Percentiles rank a stretch among this genome's conserved stretches.
phyloP scores from a whole-genome alignment of 108 stramenopile species.

The Cyclotella distinguenda region DNA sequence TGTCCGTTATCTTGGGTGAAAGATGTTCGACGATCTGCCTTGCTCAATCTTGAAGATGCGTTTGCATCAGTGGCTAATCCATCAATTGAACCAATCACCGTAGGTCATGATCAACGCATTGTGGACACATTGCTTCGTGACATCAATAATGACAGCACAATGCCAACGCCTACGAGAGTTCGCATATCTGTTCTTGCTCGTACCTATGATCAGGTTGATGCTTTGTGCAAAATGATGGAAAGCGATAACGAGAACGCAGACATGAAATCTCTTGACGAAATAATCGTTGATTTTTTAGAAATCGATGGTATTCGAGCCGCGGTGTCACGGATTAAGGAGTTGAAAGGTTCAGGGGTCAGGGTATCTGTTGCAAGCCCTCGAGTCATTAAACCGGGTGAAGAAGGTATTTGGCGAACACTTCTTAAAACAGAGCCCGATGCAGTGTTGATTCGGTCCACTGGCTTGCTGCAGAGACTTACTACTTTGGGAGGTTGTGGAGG shows the following conservation, averaged over 20 bases:
- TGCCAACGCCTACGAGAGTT: not conserved
- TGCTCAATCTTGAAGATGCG: constrained; percentile 38
- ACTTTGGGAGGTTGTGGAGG: constrained; percentile 48
- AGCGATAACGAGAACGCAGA: not conserved
- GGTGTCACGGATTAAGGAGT: constrained; percentile 46
- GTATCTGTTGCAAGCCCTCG: constrained; percentile 69
- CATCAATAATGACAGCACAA: constrained; percentile 1
- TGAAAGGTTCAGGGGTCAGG: constrained; percentile 12
- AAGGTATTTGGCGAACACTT: constrained; percentile 63
- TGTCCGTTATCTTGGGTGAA: constrained; percentile 66
- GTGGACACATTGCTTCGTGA: constrained; percentile 28
- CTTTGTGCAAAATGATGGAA: constrained; percentile 59
- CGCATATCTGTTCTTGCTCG: constrained; percentile 54
- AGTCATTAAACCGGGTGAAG: constrained; percentile 74
- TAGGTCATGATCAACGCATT: constrained; percentile 7
- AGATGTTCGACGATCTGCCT: constrained; percentile 55
- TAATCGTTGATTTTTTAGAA: constrained; percentile 80
- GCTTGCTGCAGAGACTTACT: constrained; percentile 56
- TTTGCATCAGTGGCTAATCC: not conserved
- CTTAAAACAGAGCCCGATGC: constrained; percentile 61
- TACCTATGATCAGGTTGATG: constrained; percentile 56
- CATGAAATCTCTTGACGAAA: constrained; percentile 35
- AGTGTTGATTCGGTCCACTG: constrained; percentile 65
- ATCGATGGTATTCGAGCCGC: constrained; percentile 67
- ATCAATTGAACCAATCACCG: not conserved